These are phyloP conservation scores for Daldinia bambusicola DNA, from an alignment of 495 filamentous ascomycete genomes.

Conservation along the genomic window DNA sequence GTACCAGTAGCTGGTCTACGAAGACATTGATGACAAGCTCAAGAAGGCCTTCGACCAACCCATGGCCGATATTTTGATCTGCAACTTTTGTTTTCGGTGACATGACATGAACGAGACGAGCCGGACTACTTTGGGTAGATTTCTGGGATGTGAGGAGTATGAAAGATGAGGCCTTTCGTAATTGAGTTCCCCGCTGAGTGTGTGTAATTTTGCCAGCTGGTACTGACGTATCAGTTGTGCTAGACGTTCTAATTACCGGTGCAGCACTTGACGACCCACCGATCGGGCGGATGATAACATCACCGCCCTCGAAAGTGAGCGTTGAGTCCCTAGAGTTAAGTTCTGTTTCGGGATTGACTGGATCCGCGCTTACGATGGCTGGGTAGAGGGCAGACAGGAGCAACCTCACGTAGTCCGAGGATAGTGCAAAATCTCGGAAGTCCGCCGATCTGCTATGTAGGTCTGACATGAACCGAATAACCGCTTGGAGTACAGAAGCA, in stretches of 20 bases:
- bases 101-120: constrained; percentile 70
- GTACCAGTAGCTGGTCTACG: constrained; percentile 79
- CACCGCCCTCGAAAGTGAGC: constrained; percentile 85
- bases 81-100: constrained; percentile 64
- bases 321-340: constrained; percentile 79
- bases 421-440: constrained; percentile 83
- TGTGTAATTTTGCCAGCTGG: constrained; percentile 49
- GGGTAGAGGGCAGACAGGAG: constrained; percentile 84
- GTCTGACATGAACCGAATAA: constrained; percentile 81
- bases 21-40: constrained; percentile 82
- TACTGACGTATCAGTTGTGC: constrained; percentile 54
- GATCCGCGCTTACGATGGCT: constrained; percentile 82
- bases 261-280: constrained; percentile 64
- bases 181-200: constrained; percentile 60
- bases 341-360: constrained; percentile 82
- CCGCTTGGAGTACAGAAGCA: constrained; percentile 70
- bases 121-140: constrained; percentile 64
- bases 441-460: constrained; percentile 74
- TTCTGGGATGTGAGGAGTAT: constrained; percentile 82
- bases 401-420: constrained; percentile 80
- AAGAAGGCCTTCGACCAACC: constrained; percentile 77
- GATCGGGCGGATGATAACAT: constrained; percentile 81
- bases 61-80: constrained; percentile 67
- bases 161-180: constrained; percentile 86
- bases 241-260: constrained; percentile 77